phyloP scores from a whole-genome alignment of 345 rosid genomes.

The Linum usitatissimum region DNA sequence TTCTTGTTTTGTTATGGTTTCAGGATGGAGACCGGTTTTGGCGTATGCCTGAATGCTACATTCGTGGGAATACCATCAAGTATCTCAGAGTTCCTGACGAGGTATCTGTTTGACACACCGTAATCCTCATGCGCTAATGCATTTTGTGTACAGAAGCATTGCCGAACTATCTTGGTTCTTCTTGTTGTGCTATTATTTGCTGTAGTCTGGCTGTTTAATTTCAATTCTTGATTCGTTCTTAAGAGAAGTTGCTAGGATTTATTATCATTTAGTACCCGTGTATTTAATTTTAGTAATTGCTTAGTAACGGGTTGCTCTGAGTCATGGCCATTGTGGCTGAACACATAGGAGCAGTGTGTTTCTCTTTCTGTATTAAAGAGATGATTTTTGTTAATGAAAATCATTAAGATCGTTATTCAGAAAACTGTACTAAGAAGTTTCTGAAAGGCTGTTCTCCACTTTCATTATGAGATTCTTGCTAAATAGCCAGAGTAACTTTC shows the following conservation, averaged over 20 bases:
- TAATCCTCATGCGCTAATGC: not conserved
- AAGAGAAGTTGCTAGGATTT: not conserved
- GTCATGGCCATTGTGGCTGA: too few relatives aligned
- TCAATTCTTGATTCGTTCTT: not conserved
- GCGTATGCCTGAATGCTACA: conserved; percentile 99
- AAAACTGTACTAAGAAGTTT: too few relatives aligned
- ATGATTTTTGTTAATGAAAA: too few relatives aligned
- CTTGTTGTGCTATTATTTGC: not conserved
- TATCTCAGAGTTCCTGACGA: conserved; percentile 98
- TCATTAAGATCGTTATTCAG: too few relatives aligned
- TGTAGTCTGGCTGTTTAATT: not conserved
- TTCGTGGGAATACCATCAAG: conserved; percentile 96
- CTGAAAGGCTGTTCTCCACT: too few relatives aligned
- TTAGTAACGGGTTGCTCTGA: too few relatives aligned
- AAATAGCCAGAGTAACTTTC: too few relatives aligned
- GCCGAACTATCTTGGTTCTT: not conserved
- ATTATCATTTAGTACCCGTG: not conserved
- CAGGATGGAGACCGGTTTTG: conserved; percentile 99
- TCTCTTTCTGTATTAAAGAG: too few relatives aligned
- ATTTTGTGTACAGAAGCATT: not conserved
- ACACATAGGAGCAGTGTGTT: too few relatives aligned
- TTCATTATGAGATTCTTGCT: too few relatives aligned
- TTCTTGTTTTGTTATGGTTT: not conserved
- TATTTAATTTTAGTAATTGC: too few relatives aligned
- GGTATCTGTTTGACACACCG: conserved; percentile 25